phyloP scores from a whole-genome alignment of 345 rosid species.

The Salix suchowensis region DNA sequence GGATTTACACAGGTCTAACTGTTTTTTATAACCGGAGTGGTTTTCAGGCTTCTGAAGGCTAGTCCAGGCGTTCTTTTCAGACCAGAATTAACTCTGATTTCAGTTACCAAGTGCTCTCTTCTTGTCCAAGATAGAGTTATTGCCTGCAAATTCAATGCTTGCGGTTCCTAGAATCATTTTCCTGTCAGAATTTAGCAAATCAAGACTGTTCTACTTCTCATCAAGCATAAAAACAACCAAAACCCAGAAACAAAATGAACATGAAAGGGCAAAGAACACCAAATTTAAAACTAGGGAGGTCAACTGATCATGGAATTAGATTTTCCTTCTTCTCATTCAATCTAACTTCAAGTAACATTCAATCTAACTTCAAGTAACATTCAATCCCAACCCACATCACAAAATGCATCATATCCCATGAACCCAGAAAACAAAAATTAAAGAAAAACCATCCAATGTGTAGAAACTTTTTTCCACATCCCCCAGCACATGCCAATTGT shows the following conservation, averaged over 20 bases:
- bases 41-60: too few species aligned
- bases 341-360: neutral
- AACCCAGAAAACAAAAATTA: too few species aligned
- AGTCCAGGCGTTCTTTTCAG: neutral
- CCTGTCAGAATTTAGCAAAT: too few species aligned
- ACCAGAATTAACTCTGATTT: neutral
- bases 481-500: neutral
- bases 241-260: neutral
- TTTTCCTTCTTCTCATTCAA: neutral
- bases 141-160: neutral
- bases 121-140: neutral
- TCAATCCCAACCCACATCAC: neutral
- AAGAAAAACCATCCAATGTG: too few species aligned
- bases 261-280: neutral
- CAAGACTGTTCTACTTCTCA: too few species aligned
- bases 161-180: too few species aligned
- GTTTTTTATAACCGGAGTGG: too few species aligned
- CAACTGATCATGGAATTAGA: neutral
- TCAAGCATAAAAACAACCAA: neutral
- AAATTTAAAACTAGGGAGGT: neutral
- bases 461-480: too few species aligned
- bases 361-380: neutral
- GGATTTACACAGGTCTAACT: too few species aligned
- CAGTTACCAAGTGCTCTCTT: neutral
- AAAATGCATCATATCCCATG: too few species aligned